A percentile compares a stretch with the other conserved stretches of the same genome.
Evolutionary conservation across 1,139 yeast genomes (phyloP).

Genomic region (Magnusiomyces paraingens): DNA sequence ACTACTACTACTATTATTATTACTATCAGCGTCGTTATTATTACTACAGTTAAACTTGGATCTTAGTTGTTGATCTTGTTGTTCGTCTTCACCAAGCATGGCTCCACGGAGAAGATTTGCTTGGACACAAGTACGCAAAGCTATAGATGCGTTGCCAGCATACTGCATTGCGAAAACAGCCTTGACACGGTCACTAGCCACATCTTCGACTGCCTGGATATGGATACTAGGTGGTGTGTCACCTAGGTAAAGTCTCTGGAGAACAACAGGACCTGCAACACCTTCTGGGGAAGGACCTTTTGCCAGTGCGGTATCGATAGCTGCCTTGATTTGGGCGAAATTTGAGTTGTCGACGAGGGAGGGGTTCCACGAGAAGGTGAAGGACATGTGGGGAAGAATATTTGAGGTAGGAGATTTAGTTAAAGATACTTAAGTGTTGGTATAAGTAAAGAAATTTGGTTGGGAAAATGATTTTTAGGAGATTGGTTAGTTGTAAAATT

Average conservation of each 20-base stretch:
- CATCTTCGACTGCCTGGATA: slow-evolving; percentile 67
- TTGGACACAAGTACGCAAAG: slow-evolving; percentile 64
- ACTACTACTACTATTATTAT: no score
- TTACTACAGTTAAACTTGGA: no score
- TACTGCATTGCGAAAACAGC: slow-evolving; percentile 70
- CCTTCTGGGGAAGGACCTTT: slow-evolving; percentile 65
- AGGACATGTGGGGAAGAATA: slow-evolving; percentile 47
- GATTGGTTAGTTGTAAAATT: no score
- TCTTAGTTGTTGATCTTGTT: no score
- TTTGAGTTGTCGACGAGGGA: slow-evolving; percentile 49
- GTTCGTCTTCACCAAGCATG: not conserved
- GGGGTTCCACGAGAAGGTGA: slow-evolving; percentile 70
- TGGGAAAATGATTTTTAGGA: no score
- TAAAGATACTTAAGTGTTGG: no score
- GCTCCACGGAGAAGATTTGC: slow-evolving; percentile 24
- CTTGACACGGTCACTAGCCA: slow-evolving; percentile 60
- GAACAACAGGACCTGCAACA: slow-evolving; percentile 62
- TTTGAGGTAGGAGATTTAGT: not conserved
- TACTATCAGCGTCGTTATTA: no score
- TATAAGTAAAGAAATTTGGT: no score
- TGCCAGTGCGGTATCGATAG: slow-evolving; percentile 68
- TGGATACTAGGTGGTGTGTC: slow-evolving; percentile 63
- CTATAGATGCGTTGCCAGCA: slow-evolving; percentile 62
- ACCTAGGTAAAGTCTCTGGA: slow-evolving; percentile 69
- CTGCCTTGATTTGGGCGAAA: slow-evolving; percentile 57